Evolutionary conservation across 306 rosid genomes (phyloP), one percentile per base, ranked within the genome.

Genomic region (Prunus mira): DNA sequence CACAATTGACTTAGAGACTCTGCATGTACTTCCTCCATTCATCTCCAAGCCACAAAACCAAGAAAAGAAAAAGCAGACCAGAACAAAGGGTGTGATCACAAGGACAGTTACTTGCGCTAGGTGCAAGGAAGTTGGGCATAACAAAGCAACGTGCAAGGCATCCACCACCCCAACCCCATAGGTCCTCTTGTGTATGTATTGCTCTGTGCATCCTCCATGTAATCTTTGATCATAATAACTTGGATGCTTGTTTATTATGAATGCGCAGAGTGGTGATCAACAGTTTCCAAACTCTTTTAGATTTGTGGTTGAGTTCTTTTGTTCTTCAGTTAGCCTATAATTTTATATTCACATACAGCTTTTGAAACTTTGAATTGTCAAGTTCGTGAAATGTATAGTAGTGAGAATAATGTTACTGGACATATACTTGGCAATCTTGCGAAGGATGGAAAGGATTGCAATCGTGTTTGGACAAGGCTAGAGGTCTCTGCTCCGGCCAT

Each of bases 81-180:
- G 76, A 61, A 19, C 76, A 34, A 24, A 52, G 65, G 72, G 75
- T 52, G 69, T 22, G 45, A 28, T n/a, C 56, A 73, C 32, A 51
- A 85, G 76, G 78, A 41, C 75, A 69, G 87, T 87, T 30, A 52
- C 78, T 13, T 87, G 91, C 62, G 67, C 89, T 4, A 82, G 65
- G 72, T 87, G 91, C 84, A 85, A 73, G 79, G 87, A 71, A 69
- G 20, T 54, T 24, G 91, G 91, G 46, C 91, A 87, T 62, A 78
- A 87, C 45, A 87, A 78, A 74, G 78, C 84, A 32, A 85, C 91
- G 32, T 87, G 91, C 86, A 80, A 82, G 82, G 86, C 82, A 67
- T 17, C 65, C 65, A 25, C 43, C 43, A 38, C 43, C 43, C 43
- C 43, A 38, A 67, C 13, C 66, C 22, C 64, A n/a, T 76, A 66